Conservation (phyloP, 768 basidiomycete genomes). For the Hypsizygus marmoreus region DNA sequence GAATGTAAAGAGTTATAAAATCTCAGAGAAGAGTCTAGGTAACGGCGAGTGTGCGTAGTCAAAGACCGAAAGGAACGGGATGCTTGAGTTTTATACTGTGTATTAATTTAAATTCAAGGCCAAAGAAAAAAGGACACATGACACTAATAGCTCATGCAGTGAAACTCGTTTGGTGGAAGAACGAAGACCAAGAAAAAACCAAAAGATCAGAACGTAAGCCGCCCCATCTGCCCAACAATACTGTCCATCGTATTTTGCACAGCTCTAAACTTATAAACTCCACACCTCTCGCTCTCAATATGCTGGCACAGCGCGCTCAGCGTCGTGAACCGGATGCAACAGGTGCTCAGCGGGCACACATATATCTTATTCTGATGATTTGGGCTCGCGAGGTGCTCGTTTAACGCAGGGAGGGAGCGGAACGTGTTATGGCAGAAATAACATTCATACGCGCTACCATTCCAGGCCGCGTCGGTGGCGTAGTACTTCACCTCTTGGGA, state of each 20-base stretch:
- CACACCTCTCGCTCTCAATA: slow-evolving; percentile 65
- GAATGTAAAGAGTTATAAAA: too few species aligned
- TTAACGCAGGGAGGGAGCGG: slow-evolving; percentile 43
- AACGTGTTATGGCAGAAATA: slow-evolving; percentile 56
- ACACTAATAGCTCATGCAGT: too few species aligned
- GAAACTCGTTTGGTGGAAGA: too few species aligned
- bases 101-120: too few species aligned
- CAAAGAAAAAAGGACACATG: too few species aligned
- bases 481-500: slow-evolving; percentile 24
- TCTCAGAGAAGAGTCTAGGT: too few species aligned
- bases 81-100: too few species aligned
- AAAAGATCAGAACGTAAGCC: slow-evolving; percentile 18
- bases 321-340: slow-evolving; percentile 43
- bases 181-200: too few species aligned
- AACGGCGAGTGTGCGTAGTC: too few species aligned
- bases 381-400: slow-evolving; percentile 67
- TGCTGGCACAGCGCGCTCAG: slow-evolving; percentile 66
- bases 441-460: slow-evolving; percentile 58
- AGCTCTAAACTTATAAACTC: slow-evolving; percentile 47
- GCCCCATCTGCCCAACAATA: slow-evolving; percentile 28
- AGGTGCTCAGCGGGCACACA: slow-evolving; percentile 51
- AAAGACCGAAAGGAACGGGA: too few species aligned
- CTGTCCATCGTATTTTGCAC: slow-evolving; percentile 41
- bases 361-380: slow-evolving; percentile 55
- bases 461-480: slow-evolving; percentile 42